These are phyloP conservation scores for Eucalyptus sideroxylon DNA, from an alignment of 345 rosid genomes.

Conservation along the genomic window DNA sequence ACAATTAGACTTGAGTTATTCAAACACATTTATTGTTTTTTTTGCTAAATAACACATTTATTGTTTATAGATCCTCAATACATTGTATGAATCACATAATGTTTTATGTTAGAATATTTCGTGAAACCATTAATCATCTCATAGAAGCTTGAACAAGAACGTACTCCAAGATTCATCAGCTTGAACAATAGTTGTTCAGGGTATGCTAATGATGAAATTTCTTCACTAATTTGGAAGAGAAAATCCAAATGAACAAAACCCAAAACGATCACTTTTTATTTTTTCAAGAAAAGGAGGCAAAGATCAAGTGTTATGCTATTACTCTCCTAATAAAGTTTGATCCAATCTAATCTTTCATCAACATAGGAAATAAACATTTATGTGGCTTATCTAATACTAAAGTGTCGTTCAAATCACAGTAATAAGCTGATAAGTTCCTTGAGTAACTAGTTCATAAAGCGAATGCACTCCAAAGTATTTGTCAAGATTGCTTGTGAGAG, in stretches of 20 bases:
- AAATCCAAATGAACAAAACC: not conserved
- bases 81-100: not conserved
- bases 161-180: not conserved
- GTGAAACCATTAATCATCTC: not conserved
- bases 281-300: not conserved
- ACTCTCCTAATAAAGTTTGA: not conserved
- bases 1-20: not conserved
- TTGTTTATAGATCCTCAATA: no score
- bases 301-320: fast-evolving
- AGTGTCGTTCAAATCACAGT: not conserved
- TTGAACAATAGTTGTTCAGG: not conserved
- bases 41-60: not conserved
- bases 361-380: not conserved
- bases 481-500: not conserved
- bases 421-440: not conserved
- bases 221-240: not conserved
- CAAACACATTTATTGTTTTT: not conserved
- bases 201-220: not conserved
- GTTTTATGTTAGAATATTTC: not conserved
- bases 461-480: not conserved
- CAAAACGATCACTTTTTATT: fast-evolving
- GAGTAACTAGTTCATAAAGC: not conserved
- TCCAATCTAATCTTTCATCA: not conserved
- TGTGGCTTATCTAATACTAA: not conserved
- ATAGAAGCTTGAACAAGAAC: not conserved